Percentiles rank a stretch among this genome's conserved stretches.
Evolutionary conservation across 306 rosid species (phyloP).

Genomic region (barrel medic (Medicago truncatula)): MtrunA17r5.0-ANR NC_053046.1:39188501-39189000

Average conservation of each 20-base stretch:
- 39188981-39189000: too few species aligned
- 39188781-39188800: slow-evolving; percentile 51
- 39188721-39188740: slow-evolving; percentile 54
- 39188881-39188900: background rate
- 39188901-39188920: background rate
- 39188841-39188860: slow-evolving; percentile 3
- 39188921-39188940: background rate
- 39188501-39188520: slow-evolving; percentile 94
- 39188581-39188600: slow-evolving; percentile 75
- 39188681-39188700: slow-evolving; percentile 47
- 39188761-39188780: slow-evolving; percentile 43
- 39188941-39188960: background rate
- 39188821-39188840: slow-evolving; percentile 35
- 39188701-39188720: slow-evolving; percentile 62
- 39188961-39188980: too few species aligned
- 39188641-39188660: slow-evolving; percentile 42
- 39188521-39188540: slow-evolving; percentile 69
- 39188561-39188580: slow-evolving; percentile 86
- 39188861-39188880: slow-evolving; percentile 18
- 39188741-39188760: slow-evolving; percentile 50
- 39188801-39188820: slow-evolving; percentile 58
- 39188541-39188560: slow-evolving; percentile 84
- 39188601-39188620: slow-evolving; percentile 74
- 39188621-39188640: slow-evolving; percentile 61
- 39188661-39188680: slow-evolving; percentile 61